Percentiles rank a stretch among this genome's conserved stretches.
Evolutionary conservation across 345 rosid species (phyloP).

Genomic region (Eucalyptus marginata): DNA sequence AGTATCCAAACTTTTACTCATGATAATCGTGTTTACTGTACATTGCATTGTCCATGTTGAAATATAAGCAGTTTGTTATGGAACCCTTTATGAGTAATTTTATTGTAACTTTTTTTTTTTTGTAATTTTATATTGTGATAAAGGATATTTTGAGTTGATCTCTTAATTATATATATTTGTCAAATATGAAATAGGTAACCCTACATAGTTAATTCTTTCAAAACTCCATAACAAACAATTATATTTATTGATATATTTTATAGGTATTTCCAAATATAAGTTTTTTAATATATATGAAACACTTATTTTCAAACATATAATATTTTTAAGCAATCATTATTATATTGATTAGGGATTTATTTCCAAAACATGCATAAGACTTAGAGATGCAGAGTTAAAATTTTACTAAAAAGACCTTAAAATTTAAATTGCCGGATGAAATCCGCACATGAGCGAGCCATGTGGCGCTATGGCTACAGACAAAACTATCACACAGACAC

Average conservation of each 20-base stretch:
- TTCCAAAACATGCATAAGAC: background rate
- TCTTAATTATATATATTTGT: background rate
- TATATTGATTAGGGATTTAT: background rate
- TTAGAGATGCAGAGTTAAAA: background rate
- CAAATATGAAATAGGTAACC: background rate
- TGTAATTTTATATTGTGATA: background rate
- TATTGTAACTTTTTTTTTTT: no score
- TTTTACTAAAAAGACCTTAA: background rate
- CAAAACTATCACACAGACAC: no score
- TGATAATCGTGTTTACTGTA: background rate
- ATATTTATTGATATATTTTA: no score
- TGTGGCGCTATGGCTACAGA: background rate
- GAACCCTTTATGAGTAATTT: background rate
- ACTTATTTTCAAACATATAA: background rate
- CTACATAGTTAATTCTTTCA: background rate
- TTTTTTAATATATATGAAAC: no score
- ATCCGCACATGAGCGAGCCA: background rate
- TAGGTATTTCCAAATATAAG: background rate
- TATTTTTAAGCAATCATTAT: background rate
- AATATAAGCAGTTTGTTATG: background rate
- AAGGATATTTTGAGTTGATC: background rate
- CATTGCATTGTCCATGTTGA: background rate
- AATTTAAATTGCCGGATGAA: background rate
- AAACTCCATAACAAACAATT: background rate
- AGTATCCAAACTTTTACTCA: background rate